Evolutionary conservation across 768 basidiomycete genomes (phyloP), one percentile per base, ranked within the genome.

Genomic region (Cyclocybe aegerita): DNA sequence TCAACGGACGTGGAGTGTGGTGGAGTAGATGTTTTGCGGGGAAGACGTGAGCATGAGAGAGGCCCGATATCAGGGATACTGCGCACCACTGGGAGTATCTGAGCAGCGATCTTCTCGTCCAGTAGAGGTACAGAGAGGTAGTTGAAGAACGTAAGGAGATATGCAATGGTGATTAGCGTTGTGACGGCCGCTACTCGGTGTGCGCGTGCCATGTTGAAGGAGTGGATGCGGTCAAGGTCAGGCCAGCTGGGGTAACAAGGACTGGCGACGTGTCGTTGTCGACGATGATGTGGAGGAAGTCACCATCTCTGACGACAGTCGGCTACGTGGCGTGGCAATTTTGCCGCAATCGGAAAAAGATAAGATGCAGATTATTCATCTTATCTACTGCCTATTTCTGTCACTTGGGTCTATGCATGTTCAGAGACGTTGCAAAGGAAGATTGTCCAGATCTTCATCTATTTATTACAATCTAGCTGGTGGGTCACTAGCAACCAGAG

Each of bases 51-150:
- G 33, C 23, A 51, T 10, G 31, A 32, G 11, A 45, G 7, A 17
- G 36, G 30, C 15, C 38, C 15, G 5, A 53, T 10, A 34, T 14
- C 33, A 31, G 16, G 12, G 29, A 44, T 29, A 48, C 11, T 33
- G 71, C 85, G 61, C 50, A 87, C 86, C 56, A 85, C 78, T 16
- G 86, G 81, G 40, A 88, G 59, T 29, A 88, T 68, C 47, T 81
- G 64, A 48, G 72, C 65, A 9, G 73, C 72, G n/a, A 70, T 65
- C 29, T 71, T 69, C 8, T 71, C 61, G 9, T 79, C 73, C 32
- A 85, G 41, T 29, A 85, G 66, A 4, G 86, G 86, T 12, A 85
- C 65, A 0, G 81, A 72, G 14, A 88, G 51, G 32, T 79, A 57
- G 53, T 79, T 67, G 64, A 83, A 79, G 59, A 85, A 68, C 9